Percentiles rank a stretch among this genome's conserved stretches.
These are phyloP conservation scores for Thielaviopsis punctulata DNA, from an alignment of 2,329 filamentous ascomycete genomes.

Conservation along the genomic window DNA sequence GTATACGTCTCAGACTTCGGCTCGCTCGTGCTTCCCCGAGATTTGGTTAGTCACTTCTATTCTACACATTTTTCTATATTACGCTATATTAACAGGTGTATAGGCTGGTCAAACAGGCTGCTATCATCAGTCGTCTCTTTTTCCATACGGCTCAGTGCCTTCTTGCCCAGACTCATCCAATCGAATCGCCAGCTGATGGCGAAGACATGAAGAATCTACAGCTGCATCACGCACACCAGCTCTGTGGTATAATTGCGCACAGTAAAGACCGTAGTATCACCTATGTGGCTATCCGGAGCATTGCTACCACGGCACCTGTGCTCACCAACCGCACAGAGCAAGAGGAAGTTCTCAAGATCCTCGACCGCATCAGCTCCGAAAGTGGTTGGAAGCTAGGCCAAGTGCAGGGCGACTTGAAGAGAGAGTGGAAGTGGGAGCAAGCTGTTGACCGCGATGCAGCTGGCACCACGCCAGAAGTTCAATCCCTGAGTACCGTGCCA, in stretches of 20 bases:
- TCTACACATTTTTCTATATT: not conserved
- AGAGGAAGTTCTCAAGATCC: conserved; percentile 60
- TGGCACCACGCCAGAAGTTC: not conserved
- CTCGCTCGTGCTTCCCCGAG: conserved; percentile 66
- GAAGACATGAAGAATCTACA: conserved; percentile 55
- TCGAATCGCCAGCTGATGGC: conserved; percentile 38
- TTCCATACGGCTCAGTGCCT: conserved; percentile 78
- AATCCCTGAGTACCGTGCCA: not conserved
- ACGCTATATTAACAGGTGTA: not conserved
- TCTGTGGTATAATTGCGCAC: conserved; percentile 80
- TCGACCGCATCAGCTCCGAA: conserved; percentile 56
- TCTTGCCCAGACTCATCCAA: conserved; percentile 62
- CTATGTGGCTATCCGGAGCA: conserved; percentile 59
- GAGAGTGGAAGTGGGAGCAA: conserved; percentile 57
- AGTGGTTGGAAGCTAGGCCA: conserved; percentile 65
- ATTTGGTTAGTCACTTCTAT: conserved; percentile 45
- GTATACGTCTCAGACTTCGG: conserved; percentile 45
- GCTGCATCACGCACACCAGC: conserved; percentile 60
- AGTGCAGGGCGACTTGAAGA: conserved; percentile 54
- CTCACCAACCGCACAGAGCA: conserved; percentile 55
- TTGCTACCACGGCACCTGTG: conserved; percentile 61
- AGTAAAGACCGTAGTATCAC: conserved; percentile 65
- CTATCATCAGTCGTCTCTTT: conserved; percentile 67
- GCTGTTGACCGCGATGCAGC: not conserved
- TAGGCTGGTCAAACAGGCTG: conserved; percentile 67